A percentile compares a stretch with the other conserved stretches of the same genome.
These are phyloP conservation scores for Boletales sp. DNA, from an alignment of 768 basidiomycete genomes.

Conservation along the genomic window DNA sequence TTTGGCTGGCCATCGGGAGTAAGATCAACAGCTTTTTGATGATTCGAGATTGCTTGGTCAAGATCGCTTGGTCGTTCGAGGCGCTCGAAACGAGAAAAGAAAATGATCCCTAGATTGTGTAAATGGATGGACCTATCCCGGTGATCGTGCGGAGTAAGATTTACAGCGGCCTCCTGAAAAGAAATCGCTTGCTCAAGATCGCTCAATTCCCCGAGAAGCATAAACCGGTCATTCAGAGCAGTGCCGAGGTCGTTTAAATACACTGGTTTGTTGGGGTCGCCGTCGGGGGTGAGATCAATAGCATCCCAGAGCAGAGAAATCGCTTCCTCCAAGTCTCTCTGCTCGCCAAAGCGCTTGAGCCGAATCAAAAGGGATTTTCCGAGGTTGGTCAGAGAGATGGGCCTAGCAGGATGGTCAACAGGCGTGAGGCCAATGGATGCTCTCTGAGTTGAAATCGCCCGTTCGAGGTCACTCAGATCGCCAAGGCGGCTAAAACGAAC, in stretches of 20 bases:
- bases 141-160: not conserved
- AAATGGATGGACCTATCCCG: not conserved
- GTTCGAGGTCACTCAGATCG: not conserved
- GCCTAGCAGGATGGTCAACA: not conserved
- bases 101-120: not conserved
- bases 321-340: not conserved
- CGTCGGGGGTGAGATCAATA: not conserved
- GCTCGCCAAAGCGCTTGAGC: not conserved
- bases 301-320: not conserved
- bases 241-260: not conserved
- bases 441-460: not conserved
- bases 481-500: not conserved
- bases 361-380: not conserved
- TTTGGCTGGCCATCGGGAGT: not conserved
- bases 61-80: not conserved
- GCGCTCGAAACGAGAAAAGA: not conserved
- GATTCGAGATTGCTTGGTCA: not conserved
- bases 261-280: not conserved
- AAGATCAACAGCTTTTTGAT: not conserved
- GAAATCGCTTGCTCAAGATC: constrained; percentile 1
- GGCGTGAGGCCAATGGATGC: not conserved
- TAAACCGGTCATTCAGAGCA: not conserved
- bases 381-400: not conserved
- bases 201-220: not conserved
- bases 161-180: not conserved